A percentile compares a stretch with the other conserved stretches of the same genome.
Evolutionary conservation across 139 green algal species (phyloP).

Genomic region (Pseudopediastrum boryanum): DNA sequence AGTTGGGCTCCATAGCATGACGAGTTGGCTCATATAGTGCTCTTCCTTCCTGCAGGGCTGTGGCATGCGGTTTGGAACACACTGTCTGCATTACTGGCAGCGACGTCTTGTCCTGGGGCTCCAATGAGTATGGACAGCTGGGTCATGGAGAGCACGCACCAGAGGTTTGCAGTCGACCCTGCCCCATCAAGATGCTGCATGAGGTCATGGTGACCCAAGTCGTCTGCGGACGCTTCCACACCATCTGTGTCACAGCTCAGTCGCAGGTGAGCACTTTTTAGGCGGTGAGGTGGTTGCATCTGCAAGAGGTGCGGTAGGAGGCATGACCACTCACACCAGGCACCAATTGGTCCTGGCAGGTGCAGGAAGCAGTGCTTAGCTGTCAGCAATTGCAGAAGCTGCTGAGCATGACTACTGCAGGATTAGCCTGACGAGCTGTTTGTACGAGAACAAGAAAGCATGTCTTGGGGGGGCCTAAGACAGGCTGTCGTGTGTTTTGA

Average conservation of each 20-base stretch:
- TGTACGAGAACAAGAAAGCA: too few species aligned
- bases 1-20: too few species aligned
- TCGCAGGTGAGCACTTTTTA: conserved; percentile 47
- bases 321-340: too few species aligned
- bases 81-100: conserved; percentile 76
- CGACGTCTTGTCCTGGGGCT: conserved; percentile 85
- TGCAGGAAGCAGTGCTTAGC: too few species aligned
- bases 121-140: conserved; percentile 82
- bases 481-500: too few species aligned
- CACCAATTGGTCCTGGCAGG: too few species aligned
- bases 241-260: conserved; percentile 81
- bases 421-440: too few species aligned
- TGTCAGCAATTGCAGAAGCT: too few species aligned
- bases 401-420: too few species aligned
- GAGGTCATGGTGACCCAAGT: conserved; percentile 70
- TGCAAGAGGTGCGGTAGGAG: too few species aligned
- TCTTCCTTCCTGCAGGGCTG: conserved; percentile 36
- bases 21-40: too few species aligned
- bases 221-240: conserved; percentile 80
- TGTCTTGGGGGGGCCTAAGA: too few species aligned
- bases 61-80: conserved; percentile 73
- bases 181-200: conserved; percentile 65
- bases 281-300: neutral
- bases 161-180: conserved; percentile 61
- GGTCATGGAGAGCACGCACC: conserved; percentile 63